Evolutionary conservation across 2,329 filamentous ascomycete species (phyloP), one percentile per base, ranked within the genome.

Genomic region (Ceratocystiopsis sp.): DNA sequence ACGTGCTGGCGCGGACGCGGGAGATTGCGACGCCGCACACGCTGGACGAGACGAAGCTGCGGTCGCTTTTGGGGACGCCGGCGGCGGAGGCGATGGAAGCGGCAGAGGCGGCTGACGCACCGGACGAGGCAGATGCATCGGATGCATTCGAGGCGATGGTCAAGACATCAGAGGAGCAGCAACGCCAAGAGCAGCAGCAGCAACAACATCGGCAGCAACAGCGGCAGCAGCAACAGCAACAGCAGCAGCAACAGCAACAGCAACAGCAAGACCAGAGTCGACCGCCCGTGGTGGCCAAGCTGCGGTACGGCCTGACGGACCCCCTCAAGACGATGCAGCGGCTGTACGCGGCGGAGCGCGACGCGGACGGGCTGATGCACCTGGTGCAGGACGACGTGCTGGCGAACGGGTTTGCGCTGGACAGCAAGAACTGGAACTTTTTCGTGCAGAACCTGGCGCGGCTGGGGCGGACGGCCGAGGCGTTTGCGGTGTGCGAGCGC

Each of bases 371-470:
- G n/a, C 62, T 84, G 15, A 56, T 65, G 3, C 66, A 62, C 17
- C 61, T 84, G 13, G 55, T 65, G 6, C 46, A 61, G 9, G 59
- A 15, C 59, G 46, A 18, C n/a, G 63, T 87, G 12, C 63, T 73
- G 10, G 55, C 57, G 2, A 67, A 70, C 36, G 89, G 87, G 12
- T 95, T 89, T 62, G 63, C 65, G 25, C 60, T 95, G 45, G 79
- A 84, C 54, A 78, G 73, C 55, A 71, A 70, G 52, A 86, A 84
- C 51, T 93, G 85, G 85, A 91, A 93, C 56, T 67, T 72, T 41
- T 78, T 83, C 49, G 69, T 94, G 44, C 74, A 80, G 52, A 60
- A 69, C 41, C 73, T 95, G 25, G 73, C 76, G 19, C 63, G 67
- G 14, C 66, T 75, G 43, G 68, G 70, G 38, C 66, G 70, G 38